Evolutionary conservation across 805 yeast genomes (phyloP).

Genomic region (Myxozyma neotropica): DNA sequence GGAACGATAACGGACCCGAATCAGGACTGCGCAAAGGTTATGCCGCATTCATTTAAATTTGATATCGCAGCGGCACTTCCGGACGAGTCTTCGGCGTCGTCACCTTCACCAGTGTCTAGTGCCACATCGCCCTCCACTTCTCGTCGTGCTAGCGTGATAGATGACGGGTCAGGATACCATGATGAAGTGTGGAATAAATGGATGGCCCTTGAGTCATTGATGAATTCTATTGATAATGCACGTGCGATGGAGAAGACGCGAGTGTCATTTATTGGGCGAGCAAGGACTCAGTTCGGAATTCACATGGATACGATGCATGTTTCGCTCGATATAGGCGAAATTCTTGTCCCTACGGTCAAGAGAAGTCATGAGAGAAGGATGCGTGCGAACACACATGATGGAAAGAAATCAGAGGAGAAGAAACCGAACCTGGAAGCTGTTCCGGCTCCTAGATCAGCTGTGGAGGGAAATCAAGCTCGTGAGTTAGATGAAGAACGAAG

Average conservation of each 20-base stretch:
- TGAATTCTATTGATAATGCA: constrained; percentile 2
- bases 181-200: constrained; percentile 22
- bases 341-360: constrained; percentile 5
- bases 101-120: not conserved
- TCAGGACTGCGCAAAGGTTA: not conserved
- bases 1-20: not conserved
- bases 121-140: not conserved
- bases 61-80: constrained; percentile 15
- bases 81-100: not conserved
- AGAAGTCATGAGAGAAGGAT: not conserved
- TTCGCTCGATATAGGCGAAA: not conserved
- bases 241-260: constrained; percentile 12
- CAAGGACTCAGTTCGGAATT: constrained; percentile 4
- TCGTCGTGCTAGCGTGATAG: not conserved
- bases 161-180: not conserved
- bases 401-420: not conserved
- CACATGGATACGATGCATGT: constrained; percentile 3
- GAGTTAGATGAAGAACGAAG: constrained; percentile 7
- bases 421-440: constrained; percentile 2
- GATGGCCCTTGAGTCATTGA: constrained; percentile 11
- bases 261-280: constrained; percentile 14
- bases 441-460: not conserved
- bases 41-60: constrained; percentile 20
- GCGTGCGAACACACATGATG: not conserved
- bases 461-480: too few relatives aligned